These are phyloP conservation scores for Bidens hawaiensis DNA, from an alignment of 140 eudicot genomes.

Conservation along the genomic window DNA sequence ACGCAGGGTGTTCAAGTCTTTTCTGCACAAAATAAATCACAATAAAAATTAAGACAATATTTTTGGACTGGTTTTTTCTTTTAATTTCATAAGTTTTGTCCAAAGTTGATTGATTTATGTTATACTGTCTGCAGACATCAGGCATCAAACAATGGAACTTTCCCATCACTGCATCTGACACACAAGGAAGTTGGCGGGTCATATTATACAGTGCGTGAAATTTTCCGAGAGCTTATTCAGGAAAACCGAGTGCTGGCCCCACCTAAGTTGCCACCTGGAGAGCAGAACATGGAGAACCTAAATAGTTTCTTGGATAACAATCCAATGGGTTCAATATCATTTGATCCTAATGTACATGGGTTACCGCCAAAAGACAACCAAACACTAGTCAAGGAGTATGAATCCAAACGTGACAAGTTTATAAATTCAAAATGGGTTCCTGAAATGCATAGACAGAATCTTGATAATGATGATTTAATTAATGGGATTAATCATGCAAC, in stretches of 20 bases:
- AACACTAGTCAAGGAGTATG: slow-evolving; percentile 21
- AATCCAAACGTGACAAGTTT: slow-evolving; percentile 22
- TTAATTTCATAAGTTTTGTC: neutral
- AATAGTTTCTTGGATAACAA: slow-evolving; percentile 39
- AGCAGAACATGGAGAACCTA: slow-evolving; percentile 27
- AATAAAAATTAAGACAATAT: neutral
- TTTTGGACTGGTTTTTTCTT: neutral
- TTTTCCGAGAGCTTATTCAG: slow-evolving; percentile 86
- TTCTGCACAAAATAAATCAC: slow-evolving; percentile 43
- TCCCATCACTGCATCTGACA: slow-evolving; percentile 78
- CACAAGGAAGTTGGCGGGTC: slow-evolving; percentile 99
- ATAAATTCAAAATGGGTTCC: slow-evolving; percentile 19
- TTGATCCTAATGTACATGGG: slow-evolving; percentile 34
- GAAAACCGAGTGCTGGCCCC: slow-evolving; percentile 88
- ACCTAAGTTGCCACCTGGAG: slow-evolving; percentile 47
- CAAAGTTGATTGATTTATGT: neutral
- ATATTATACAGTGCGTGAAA: slow-evolving; percentile 81
- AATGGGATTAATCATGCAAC: slow-evolving; percentile 9
- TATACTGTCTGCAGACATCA: slow-evolving; percentile 57
- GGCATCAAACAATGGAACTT: slow-evolving; percentile 55
- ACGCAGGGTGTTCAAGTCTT: slow-evolving; percentile 49
- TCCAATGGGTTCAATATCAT: slow-evolving; percentile 61
- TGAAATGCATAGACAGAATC: slow-evolving; percentile 24
- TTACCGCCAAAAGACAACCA: slow-evolving; percentile 34
- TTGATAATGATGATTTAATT: slow-evolving; percentile 24